Evolutionary conservation across 73 alveolate species (phyloP).

Genomic region (Tetrahymena malaccensis): DNA sequence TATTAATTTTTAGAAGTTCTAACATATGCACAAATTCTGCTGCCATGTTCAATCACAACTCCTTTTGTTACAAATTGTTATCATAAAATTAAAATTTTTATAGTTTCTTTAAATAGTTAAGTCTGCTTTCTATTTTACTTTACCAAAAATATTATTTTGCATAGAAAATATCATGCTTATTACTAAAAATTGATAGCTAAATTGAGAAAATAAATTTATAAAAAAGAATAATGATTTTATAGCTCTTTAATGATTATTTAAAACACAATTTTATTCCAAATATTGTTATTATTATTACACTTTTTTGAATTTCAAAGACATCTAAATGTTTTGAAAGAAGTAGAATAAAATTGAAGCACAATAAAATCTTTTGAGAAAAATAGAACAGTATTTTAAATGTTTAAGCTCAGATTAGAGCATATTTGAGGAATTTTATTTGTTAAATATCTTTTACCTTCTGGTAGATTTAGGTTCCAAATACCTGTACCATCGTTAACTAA

Average conservation of each 20-base stretch:
- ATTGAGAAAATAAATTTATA: too few relatives aligned
- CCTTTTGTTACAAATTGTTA: not conserved
- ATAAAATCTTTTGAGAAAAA: not conserved
- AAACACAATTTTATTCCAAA: too few relatives aligned
- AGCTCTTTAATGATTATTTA: too few relatives aligned
- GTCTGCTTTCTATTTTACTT: not conserved
- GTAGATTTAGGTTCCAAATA: conserved; percentile 48
- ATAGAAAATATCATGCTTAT: too few relatives aligned
- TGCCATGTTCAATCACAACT: conserved; percentile 42
- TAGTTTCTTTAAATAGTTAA: not conserved
- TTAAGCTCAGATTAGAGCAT: not conserved
- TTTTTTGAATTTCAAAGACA: too few relatives aligned
- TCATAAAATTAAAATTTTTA: not conserved
- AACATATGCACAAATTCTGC: conserved; percentile 70
- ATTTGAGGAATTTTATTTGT: conserved; percentile 29
- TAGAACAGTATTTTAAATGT: not conserved
- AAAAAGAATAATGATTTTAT: too few relatives aligned
- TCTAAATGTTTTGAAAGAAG: not conserved
- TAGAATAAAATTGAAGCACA: not conserved
- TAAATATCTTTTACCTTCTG: conserved; percentile 44
- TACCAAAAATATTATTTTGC: too few relatives aligned
- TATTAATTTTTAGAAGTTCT: conserved; percentile 58
- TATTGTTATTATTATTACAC: too few relatives aligned
- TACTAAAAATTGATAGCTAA: too few relatives aligned
- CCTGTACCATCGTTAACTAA: conserved; percentile 49